phyloP scores from a whole-genome alignment of 2,329 filamentous ascomycete genomes.

The Gnomoniopsis smithogilvyi region DNA sequence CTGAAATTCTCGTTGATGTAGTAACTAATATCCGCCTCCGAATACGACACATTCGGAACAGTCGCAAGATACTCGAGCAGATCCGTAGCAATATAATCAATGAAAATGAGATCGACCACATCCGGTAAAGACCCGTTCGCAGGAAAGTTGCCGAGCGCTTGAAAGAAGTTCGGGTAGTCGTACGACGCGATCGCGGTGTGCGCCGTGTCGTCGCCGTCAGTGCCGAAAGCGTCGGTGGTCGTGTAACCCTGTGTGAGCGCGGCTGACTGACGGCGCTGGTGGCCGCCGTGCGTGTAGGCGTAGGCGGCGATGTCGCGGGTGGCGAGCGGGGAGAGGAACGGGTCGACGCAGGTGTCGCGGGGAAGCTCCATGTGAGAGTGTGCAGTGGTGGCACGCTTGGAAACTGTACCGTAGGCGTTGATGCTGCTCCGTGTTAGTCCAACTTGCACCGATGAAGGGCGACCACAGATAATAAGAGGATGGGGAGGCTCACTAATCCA shows the following conservation, averaged over 20 bases:
- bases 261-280: constrained; percentile 46
- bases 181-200: constrained; percentile 46
- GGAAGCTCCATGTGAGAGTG: constrained; percentile 28
- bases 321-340: constrained; percentile 21
- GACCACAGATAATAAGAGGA: too few species aligned
- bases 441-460: too few species aligned
- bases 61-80: constrained; percentile 35
- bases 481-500: constrained; percentile 23
- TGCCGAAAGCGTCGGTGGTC: constrained; percentile 55
- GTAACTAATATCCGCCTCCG: constrained; percentile 31
- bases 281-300: constrained; percentile 29
- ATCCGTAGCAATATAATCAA: constrained; percentile 44
- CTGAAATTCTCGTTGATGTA: constrained; percentile 39
- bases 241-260: constrained; percentile 46
- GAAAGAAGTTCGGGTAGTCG: constrained; percentile 46
- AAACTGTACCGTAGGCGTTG: constrained; percentile 37
- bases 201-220: constrained; percentile 50
- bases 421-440: constrained; percentile 27
- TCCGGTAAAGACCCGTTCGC: constrained; percentile 27
- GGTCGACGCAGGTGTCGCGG: constrained; percentile 45
- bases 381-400: constrained; percentile 30
- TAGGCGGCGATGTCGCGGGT: constrained; percentile 23
- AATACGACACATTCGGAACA: constrained; percentile 24
- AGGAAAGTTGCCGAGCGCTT: constrained; percentile 37
- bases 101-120: constrained; percentile 50